Evolutionary conservation across 2,329 filamentous ascomycete species (phyloP), one percentile per base, ranked within the genome.

Genomic region (Daldinia eschscholtzii): DNA sequence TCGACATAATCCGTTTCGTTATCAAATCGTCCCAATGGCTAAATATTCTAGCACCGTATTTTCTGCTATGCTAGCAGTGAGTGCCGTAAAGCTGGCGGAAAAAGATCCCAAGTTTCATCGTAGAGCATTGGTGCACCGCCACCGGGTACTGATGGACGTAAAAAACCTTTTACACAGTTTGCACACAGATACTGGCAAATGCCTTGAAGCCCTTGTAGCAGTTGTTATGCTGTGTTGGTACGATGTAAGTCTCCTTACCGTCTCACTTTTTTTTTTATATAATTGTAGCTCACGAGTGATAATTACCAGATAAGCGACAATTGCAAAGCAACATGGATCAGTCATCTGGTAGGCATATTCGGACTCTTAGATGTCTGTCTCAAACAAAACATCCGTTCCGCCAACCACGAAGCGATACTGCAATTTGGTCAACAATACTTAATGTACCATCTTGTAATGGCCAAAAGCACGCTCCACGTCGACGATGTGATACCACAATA

Each of bases 161-260:
- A 57, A 57, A 30, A n/a, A n/a, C 12, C 23, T 57, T 18, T 20
- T 57, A n/a, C 10, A 42, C 9, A 41, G 23, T n/a, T 7, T 30
- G 15, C 55, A 41, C 15, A 30, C 20, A 5, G 55, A 57, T 57
- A 26, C 55, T 13, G 23, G 20, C 6, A 57, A 57, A 57, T 57
- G 55, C 26, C 33, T 57, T 3, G 55, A 57, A 20, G 55, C 55
- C 12, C 55, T 57, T 18, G 55, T 57, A 28, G 13, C 55, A 3
- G 55, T 41, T 12, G 35, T 57, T n/a, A 57, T 57, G 55, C 55
- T 57, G 18, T 57, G 55, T 44, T 57, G 55, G 55, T 57, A 57
- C 41, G 55, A 57, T 44, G 55, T 57, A 13, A 57, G 55, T 57
- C 20, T 1, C 18, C 23, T 57, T 41, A 15, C 20, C 26, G 28